Base-by-base conservation (phyloP, 176 grass and related monocot genomes). In the Coix lacrymajobi region DNA sequence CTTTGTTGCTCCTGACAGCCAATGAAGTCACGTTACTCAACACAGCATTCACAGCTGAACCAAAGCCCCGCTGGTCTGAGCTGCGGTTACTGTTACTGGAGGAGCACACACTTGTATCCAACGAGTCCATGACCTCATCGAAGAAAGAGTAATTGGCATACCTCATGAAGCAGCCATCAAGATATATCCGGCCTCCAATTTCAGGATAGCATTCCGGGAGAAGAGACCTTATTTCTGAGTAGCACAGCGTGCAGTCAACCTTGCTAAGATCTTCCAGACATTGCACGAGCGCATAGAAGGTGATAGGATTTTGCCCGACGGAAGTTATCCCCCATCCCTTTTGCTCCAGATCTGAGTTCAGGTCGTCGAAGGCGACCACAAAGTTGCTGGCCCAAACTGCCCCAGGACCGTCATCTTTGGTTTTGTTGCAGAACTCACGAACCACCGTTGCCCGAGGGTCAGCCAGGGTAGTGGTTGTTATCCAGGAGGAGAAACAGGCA, bases 121-220 rank as follows among this genome's bases (percentile, higher is more conserved):
- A 56, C 20, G 48, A 62, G 78, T 89, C 90, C 22, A 45, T 30
- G 9, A 58, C 28, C 6, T 92, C 87, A 3, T 40, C 49, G 33
- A 87, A 89, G 60, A 92, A 69, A n/a, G 85, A 74, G 66, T 80
- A 82, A 46, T 80, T 77, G 3, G 90, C 87, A 14, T 92, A 89
- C 62, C 90, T 77, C 77, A 89, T 83, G 41, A 92, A 89, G 78
- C 90, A 92, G 1, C 90, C 90, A 36, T 92, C 90, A 4, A 92
- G 75, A 52, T 92, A 92, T 54, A 89, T 77, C 9, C 90, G 72
- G 0, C 79, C 86, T 15, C 85, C 83, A 8, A 28, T 62, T 1
- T 64, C 29, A 29, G 90, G 90, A 31, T 84, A 85, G 81, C 90
- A 92, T 64, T 81, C 77, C 4, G 90, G 87, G 30, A 92, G 60